These are phyloP conservation scores for Didymellaceae sp. DNA, from an alignment of 2,329 filamentous ascomycete species.

Conservation along the genomic window DNA sequence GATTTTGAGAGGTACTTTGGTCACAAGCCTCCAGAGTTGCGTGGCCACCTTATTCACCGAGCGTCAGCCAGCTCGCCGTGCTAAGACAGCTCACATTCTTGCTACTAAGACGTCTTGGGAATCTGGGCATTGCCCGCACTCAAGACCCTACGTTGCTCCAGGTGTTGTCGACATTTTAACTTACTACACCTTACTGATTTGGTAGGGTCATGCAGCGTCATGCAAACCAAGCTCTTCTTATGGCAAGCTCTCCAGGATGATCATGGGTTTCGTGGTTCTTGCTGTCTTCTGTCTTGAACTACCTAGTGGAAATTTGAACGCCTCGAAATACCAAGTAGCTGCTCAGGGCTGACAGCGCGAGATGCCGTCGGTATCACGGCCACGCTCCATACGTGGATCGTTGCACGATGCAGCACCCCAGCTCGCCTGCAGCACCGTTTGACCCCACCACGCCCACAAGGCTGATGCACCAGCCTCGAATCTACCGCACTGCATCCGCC, in stretches of 20 bases:
- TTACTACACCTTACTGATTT: too few relatives aligned
- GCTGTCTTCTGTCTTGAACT: too few relatives aligned
- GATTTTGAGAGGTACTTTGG: not conserved
- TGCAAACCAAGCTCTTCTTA: too few relatives aligned
- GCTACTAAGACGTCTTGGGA: not conserved
- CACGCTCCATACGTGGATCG: not conserved
- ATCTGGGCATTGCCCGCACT: not conserved
- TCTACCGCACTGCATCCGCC: not conserved
- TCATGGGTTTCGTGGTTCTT: too few relatives aligned
- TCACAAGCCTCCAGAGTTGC: not conserved
- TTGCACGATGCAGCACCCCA: slow-evolving; percentile 1
- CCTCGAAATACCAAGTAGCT: too few relatives aligned
- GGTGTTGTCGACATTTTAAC: too few relatives aligned
- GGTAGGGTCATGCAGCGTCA: too few relatives aligned
- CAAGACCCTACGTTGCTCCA: not conserved
- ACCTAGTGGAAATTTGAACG: too few relatives aligned
- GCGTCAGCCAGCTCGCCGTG: not conserved
- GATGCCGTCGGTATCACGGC: too few relatives aligned
- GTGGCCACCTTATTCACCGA: not conserved
- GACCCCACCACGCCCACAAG: slow-evolving; percentile 12
- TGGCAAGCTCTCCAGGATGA: too few relatives aligned
- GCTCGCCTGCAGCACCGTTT: slow-evolving; percentile 13
- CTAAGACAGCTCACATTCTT: slow-evolving; percentile 1
- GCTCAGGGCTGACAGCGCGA: too few relatives aligned
- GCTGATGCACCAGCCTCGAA: slow-evolving; percentile 15